Conservation (phyloP, 495 filamentous ascomycete genomes). For the Lasiosphaeria miniovina region DNA sequence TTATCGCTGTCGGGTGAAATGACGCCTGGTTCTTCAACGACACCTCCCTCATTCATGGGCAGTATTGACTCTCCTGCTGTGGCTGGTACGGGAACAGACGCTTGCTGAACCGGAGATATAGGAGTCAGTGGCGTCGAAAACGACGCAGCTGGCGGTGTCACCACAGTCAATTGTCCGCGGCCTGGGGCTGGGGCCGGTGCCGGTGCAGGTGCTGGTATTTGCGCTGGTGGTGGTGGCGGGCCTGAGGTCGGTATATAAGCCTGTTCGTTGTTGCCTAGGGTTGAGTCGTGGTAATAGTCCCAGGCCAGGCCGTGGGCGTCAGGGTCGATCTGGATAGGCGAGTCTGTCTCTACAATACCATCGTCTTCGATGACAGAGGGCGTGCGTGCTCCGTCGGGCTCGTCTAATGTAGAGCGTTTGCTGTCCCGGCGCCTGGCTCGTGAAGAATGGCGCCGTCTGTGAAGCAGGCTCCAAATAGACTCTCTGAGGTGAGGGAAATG, state of each 20-base stretch:
- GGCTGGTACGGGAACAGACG: conserved; percentile 3
- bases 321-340: conserved; percentile 24
- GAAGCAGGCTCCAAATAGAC: conserved; percentile 24
- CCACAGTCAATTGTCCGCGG: conserved; percentile 1
- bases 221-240: conserved; percentile 2
- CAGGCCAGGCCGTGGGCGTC: conserved; percentile 28
- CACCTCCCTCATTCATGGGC: conserved; percentile 6
- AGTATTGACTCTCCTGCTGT: not conserved
- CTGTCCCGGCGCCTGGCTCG: conserved; percentile 24
- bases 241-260: conserved; percentile 11
- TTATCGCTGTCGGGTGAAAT: conserved; percentile 22
- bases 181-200: not conserved
- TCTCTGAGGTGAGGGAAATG: conserved; percentile 22
- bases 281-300: conserved; percentile 33
- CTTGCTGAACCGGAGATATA: conserved; percentile 15
- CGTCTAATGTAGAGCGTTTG: conserved; percentile 24
- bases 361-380: conserved; percentile 23
- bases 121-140: conserved; percentile 15
- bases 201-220: not conserved
- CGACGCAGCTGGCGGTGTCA: conserved; percentile 9
- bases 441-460: conserved; percentile 16
- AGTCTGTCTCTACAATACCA: conserved; percentile 11
- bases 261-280: conserved; percentile 13
- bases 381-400: conserved; percentile 24
- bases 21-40: conserved; percentile 17